Evolutionary conservation across 2,329 filamentous ascomycete species (phyloP), one percentile per base, ranked within the genome.

Genomic region (Dendrostoma leiphaemia): DNA sequence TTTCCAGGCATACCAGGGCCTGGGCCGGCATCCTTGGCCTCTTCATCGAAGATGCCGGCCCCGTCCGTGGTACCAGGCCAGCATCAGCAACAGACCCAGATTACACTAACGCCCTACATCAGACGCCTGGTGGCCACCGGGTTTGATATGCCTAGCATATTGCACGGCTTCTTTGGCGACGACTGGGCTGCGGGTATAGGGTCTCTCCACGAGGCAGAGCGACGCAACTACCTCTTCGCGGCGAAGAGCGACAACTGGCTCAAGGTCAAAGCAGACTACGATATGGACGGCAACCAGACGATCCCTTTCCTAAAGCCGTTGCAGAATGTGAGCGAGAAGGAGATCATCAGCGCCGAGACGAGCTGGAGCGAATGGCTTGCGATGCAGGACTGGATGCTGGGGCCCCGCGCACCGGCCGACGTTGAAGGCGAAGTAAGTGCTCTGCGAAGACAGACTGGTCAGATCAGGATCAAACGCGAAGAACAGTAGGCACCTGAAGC

Each of bases 351-450:
- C 13, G 92, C 92, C 0, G 93, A 97, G 73, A 81, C 82, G 58
- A 85, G 81, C 56, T 99, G 94, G 94, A 95, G 91, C 67, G 87
- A 93, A 64, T 97, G 93, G 93, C 75, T 97, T 29, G 90, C 90
- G 12, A 95, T 97, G 90, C 91, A 96, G 70, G 93, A 97, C 70
- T 97, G 93, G 93, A 96, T 96, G 91, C 76, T 97, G n/a, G 92
- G 92, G 2, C 89, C 90, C 1, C 77, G 90, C 58, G 86, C 87
- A 29, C 89, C 88, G 6, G 76, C 78, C 26, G 64, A 59, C 45
- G 63, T 62, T 13, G 54, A 52, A 43, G 46, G 24, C 23, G 57
- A n/a, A 34, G 48, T 51, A 28, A 37, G 35, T 41, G 24, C 43
- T 24, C 19, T 31, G 9, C 38, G n/a, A 13, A 47, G 48, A n/a